A percentile compares a stretch with the other conserved stretches of the same genome.
phyloP scores from a whole-genome alignment of 371 early-diverging fungal species.

The Mortierella sp. region DNA sequence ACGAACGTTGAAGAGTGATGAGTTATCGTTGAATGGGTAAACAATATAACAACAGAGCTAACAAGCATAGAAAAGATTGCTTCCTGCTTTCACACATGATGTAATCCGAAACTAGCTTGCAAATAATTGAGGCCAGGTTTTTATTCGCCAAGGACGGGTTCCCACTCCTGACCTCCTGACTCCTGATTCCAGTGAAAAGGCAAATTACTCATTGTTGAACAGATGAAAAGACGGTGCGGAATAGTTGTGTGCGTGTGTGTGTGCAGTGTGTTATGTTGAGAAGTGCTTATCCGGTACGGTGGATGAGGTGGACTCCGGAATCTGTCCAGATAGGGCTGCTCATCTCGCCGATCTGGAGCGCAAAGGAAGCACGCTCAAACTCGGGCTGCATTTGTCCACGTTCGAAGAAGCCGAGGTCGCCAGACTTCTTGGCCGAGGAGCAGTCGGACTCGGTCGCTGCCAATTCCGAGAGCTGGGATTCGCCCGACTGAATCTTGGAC shows the following conservation, averaged over 20 bases:
- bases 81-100: background rate
- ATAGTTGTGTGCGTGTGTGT: background rate
- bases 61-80: background rate
- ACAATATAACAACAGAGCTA: background rate
- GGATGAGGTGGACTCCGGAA: conserved; percentile 94
- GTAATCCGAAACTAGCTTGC: background rate
- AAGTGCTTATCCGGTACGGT: conserved; percentile 81
- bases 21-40: background rate
- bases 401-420: conserved; percentile 93
- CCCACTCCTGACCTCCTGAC: background rate
- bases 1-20: background rate
- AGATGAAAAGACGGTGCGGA: background rate
- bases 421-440: conserved; percentile 87
- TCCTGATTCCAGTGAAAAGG: background rate
- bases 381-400: conserved; percentile 87
- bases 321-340: conserved; percentile 90
- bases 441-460: conserved; percentile 91
- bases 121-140: background rate
- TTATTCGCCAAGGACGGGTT: background rate
- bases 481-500: conserved; percentile 71
- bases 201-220: background rate
- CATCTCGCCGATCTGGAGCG: conserved; percentile 87
- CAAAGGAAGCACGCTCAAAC: conserved; percentile 94
- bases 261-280: background rate
- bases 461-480: conserved; percentile 72